A percentile compares a stretch with the other conserved stretches of the same genome.
Evolutionary conservation across 352 stramenopile genomes (phyloP).

Genomic region (Phytophthora meadii): DNA sequence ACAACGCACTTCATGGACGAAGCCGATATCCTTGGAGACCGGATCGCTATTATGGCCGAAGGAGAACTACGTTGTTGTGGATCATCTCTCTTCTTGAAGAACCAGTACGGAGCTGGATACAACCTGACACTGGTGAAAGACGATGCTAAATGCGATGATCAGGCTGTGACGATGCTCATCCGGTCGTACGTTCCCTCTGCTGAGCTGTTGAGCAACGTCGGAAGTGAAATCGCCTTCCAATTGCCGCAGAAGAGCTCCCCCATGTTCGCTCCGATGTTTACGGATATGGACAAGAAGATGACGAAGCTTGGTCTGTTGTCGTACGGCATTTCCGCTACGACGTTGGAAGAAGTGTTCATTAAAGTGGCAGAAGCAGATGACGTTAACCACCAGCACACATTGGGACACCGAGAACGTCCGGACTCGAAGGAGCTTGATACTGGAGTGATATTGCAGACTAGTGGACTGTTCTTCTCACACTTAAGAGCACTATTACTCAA

Average conservation of each 20-base stretch:
- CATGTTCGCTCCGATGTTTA: conserved; percentile 60
- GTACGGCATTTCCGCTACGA: conserved; percentile 74
- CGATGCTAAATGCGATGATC: conserved; percentile 28
- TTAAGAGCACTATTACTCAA: conserved; percentile 53
- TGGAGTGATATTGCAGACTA: conserved; percentile 7
- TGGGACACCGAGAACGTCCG: conserved; percentile 13
- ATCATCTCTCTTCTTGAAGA: conserved; percentile 78
- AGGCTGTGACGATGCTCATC: conserved; percentile 32
- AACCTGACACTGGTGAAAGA: conserved; percentile 65
- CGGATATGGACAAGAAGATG: conserved; percentile 49
- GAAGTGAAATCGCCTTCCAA: conserved; percentile 65
- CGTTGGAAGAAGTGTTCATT: conserved; percentile 75
- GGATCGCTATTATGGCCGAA: conserved; percentile 81
- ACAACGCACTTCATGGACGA: conserved; percentile 96
- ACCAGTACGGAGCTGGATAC: conserved; percentile 62
- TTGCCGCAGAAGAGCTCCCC: conserved; percentile 47
- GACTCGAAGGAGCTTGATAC: not conserved
- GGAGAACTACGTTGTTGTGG: conserved; percentile 67
- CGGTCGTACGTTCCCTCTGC: conserved; percentile 36
- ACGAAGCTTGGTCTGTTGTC: conserved; percentile 40
- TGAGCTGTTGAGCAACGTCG: conserved; percentile 59
- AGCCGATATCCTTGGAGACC: conserved; percentile 78
- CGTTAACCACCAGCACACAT: conserved; percentile 39
- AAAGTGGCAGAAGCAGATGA: conserved; percentile 51
- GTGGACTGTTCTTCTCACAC: conserved; percentile 36